Conservation (phyloP, 1,284 basidiomycete genomes). For the Ceratobasidium sp. region DNA sequence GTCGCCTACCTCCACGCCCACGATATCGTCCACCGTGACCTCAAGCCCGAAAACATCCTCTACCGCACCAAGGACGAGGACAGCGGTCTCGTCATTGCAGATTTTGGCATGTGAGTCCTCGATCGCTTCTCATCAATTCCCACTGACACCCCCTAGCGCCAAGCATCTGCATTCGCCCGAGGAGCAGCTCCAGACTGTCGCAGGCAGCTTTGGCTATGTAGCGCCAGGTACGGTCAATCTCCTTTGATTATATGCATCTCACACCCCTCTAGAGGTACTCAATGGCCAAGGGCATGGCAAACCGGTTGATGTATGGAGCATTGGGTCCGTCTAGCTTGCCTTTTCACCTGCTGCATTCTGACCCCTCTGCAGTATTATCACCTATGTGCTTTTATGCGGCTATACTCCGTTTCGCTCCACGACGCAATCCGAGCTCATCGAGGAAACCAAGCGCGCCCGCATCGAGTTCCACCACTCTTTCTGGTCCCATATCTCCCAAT, state of each 20-base stretch:
- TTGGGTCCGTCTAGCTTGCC: slow-evolving; percentile 71
- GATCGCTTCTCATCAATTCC: background rate
- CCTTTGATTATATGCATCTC: slow-evolving; percentile 28
- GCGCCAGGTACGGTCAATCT: slow-evolving; percentile 67
- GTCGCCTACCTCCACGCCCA: slow-evolving; percentile 87
- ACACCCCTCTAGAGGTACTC: slow-evolving; percentile 74
- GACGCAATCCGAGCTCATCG: slow-evolving; percentile 79
- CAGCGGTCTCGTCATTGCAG: slow-evolving; percentile 90
- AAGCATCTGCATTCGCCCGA: slow-evolving; percentile 85
- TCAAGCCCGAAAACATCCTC: slow-evolving; percentile 96
- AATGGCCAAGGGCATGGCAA: slow-evolving; percentile 88
- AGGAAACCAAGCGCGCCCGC: slow-evolving; percentile 85
- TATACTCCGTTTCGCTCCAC: slow-evolving; percentile 94
- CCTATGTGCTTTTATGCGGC: slow-evolving; percentile 92
- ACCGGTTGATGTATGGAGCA: slow-evolving; percentile 94
- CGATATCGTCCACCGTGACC: slow-evolving; percentile 92
- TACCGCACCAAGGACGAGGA: slow-evolving; percentile 81
- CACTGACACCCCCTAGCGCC: slow-evolving; percentile 66
- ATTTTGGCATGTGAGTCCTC: slow-evolving; percentile 90
- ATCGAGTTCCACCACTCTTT: slow-evolving; percentile 94
- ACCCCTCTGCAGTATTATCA: slow-evolving; percentile 77
- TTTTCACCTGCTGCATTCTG: slow-evolving; percentile 11
- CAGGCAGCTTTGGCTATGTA: slow-evolving; percentile 94
- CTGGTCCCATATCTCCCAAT: slow-evolving; percentile 88
- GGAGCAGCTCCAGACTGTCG: slow-evolving; percentile 84